A percentile compares a stretch with the other conserved stretches of the same genome.
Conservation (phyloP, 179 eudicot genomes). For the Actinidia arguta region DNA sequence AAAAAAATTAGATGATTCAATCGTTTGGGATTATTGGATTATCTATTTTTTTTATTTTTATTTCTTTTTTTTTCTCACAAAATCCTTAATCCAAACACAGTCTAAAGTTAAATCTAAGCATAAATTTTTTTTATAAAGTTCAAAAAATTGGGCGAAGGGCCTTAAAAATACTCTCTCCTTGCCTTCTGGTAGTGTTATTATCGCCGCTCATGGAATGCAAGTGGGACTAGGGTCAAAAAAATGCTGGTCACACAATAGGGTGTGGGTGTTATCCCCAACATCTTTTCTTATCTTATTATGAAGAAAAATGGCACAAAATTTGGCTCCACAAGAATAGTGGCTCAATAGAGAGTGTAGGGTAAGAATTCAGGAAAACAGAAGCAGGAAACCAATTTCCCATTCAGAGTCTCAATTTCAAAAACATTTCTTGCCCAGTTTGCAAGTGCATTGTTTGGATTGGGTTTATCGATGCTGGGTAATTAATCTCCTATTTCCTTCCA, state of each 20-base stretch:
- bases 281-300: conserved; percentile 13
- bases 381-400: conserved; percentile 20
- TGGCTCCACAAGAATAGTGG: conserved; percentile 7
- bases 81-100: too few species aligned
- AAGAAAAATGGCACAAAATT: conserved; percentile 29
- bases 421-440: conserved; percentile 56
- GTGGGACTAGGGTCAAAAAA: conserved; percentile 11
- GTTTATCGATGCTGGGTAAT: conserved; percentile 86
- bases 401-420: conserved; percentile 32
- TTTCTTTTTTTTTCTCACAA: too few species aligned
- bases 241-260: conserved; percentile 39
- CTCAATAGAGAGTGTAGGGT: conserved; percentile 40
- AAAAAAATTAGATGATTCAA: too few species aligned
- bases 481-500: neutral
- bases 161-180: too few species aligned
- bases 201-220: too few species aligned
- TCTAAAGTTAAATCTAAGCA: too few species aligned
- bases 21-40: too few species aligned
- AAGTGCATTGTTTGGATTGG: conserved; percentile 62
- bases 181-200: too few species aligned
- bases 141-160: too few species aligned
- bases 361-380: conserved; percentile 28
- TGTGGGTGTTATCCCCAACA: conserved; percentile 18
- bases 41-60: too few species aligned
- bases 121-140: too few species aligned